Percentiles rank a stretch among this genome's conserved stretches.
phyloP scores from a whole-genome alignment of 116 monocot species.

The Thalassia testudinum region DNA sequence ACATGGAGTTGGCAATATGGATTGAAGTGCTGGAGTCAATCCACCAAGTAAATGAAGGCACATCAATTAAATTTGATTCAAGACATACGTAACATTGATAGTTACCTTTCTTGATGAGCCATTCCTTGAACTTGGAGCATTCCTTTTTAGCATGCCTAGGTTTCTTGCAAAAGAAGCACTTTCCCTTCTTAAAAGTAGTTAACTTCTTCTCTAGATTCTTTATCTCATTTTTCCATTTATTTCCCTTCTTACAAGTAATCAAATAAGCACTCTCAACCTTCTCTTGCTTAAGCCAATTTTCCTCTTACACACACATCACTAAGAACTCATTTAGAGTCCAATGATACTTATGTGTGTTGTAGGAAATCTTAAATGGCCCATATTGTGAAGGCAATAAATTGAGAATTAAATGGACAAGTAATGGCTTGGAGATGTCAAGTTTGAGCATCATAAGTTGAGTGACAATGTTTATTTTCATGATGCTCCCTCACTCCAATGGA shows the following conservation, averaged over 20 bases:
- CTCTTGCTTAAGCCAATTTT: not conserved
- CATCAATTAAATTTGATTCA: conserved; percentile 13
- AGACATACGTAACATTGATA: conserved; percentile 6
- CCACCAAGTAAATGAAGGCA: conserved; percentile 6
- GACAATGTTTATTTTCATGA: too few relatives aligned
- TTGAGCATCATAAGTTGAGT: too few relatives aligned
- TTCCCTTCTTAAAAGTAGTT: conserved; percentile 11
- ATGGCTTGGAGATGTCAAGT: too few relatives aligned
- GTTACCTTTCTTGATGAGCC: conserved; percentile 18
- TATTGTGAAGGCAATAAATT: conserved; percentile 4
- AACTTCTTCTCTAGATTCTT: not conserved
- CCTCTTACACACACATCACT: conserved; percentile 10
- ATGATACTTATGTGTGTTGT: not conserved
- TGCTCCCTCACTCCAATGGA: too few relatives aligned
- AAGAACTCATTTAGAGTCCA: conserved; percentile 9
- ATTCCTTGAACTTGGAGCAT: conserved; percentile 6
- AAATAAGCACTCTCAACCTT: too few relatives aligned
- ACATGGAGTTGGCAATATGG: too few relatives aligned
- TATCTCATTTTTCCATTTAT: not conserved
- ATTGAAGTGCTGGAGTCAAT: conserved; percentile 6
- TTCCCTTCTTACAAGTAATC: too few relatives aligned
- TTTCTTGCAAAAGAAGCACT: conserved; percentile 17
- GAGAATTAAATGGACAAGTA: conserved; percentile 12
- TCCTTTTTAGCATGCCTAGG: conserved; percentile 15
- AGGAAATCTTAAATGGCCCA: conserved; percentile 5